Evolutionary conservation across 2,329 filamentous ascomycete genomes (phyloP), one percentile per base, ranked within the genome.

Genomic region (Diaporthe eres): DNA sequence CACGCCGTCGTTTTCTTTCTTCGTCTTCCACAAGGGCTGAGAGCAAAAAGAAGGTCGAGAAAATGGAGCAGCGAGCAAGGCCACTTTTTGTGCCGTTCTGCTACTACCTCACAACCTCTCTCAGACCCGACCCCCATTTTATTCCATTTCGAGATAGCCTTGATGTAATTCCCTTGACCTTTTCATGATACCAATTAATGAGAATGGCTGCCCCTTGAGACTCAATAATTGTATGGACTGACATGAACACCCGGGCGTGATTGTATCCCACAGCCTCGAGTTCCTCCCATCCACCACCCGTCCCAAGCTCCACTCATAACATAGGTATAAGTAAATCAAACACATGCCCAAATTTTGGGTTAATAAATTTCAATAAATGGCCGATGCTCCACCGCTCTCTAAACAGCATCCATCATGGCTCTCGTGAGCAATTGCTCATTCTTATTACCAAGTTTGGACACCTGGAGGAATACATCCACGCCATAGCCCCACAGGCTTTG

Each of bases 401-500:
- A 94, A 17, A 96, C 90, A 28, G 93, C 93, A 84, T 96, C 94
- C 88, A 96, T 95, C 78, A 90, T 92, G 37, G 94, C 94, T 80
- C 94, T 88, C 39, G 92, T 95, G 3, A 90, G 95, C 77, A 99
- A 88, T 84, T 98, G 95, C 87, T 99, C 97, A 82, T 98, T 98
- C 88, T 98, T 98, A 84, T 99, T 99, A 28, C 97, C 97, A 75
- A 99, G 88, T 83, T 98, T 97, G 7, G 95, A 98, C 76, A 99
- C 98, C 82, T 98, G 96, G 78, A 99, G 85, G 82, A 99, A 99
- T 0, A 94, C 96, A 86, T 99, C 97, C 9, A 97, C 95, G 19
- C 97, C 97, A 82, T 98, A 98, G 0, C 97, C 97, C 82, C 98
- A 96, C 10, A 99, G 86, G 81, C 94, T 98, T 83, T 98, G 96